A percentile compares a stretch with the other conserved stretches of the same genome.
These are phyloP conservation scores for Ophiosphaerella narmari DNA, from an alignment of 2,329 filamentous ascomycete species.

Conservation along the genomic window DNA sequence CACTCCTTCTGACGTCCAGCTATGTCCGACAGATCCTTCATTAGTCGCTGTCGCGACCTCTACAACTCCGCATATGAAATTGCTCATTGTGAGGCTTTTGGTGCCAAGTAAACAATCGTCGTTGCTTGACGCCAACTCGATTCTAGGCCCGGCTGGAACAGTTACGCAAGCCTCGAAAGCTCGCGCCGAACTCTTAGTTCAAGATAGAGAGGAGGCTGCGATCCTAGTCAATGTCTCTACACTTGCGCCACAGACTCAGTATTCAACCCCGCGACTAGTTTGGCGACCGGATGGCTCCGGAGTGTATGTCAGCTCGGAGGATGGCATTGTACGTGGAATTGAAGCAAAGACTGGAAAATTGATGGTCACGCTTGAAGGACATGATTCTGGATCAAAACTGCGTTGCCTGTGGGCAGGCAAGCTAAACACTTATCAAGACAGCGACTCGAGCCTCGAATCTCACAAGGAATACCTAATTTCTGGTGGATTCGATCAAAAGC, in stretches of 20 bases:
- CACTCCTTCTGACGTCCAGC: slow-evolving; percentile 61
- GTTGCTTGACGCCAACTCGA: slow-evolving; percentile 2
- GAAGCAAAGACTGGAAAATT: slow-evolving; percentile 64
- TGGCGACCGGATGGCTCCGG: slow-evolving; percentile 67
- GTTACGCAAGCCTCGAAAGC: slow-evolving; percentile 58
- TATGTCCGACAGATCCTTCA: slow-evolving; percentile 59
- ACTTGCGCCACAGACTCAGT: slow-evolving; percentile 66
- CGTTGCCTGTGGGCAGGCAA: slow-evolving; percentile 62
- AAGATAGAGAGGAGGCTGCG: slow-evolving; percentile 63
- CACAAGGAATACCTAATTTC: slow-evolving; percentile 62
- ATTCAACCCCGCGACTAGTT: slow-evolving; percentile 64
- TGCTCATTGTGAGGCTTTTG: slow-evolving; percentile 63
- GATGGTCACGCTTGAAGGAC: slow-evolving; percentile 55
- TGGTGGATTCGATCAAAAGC: slow-evolving; percentile 66
- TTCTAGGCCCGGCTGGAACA: slow-evolving; percentile 7
- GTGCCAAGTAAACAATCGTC: slow-evolving; percentile 49
- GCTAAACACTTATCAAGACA: slow-evolving; percentile 37
- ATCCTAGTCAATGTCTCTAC: slow-evolving; percentile 65
- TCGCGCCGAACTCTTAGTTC: slow-evolving; percentile 54
- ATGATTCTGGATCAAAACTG: slow-evolving; percentile 63
- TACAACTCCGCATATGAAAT: slow-evolving; percentile 65
- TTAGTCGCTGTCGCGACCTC: slow-evolving; percentile 65
- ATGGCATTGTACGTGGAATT: slow-evolving; percentile 64
- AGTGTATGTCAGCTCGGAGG: slow-evolving; percentile 68
- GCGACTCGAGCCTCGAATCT: slow-evolving; percentile 9